Percentiles rank a stretch among this genome's conserved stretches.
phyloP scores from a whole-genome alignment of 1,139 yeast genomes.

The Hanseniaspora sp. region DNA sequence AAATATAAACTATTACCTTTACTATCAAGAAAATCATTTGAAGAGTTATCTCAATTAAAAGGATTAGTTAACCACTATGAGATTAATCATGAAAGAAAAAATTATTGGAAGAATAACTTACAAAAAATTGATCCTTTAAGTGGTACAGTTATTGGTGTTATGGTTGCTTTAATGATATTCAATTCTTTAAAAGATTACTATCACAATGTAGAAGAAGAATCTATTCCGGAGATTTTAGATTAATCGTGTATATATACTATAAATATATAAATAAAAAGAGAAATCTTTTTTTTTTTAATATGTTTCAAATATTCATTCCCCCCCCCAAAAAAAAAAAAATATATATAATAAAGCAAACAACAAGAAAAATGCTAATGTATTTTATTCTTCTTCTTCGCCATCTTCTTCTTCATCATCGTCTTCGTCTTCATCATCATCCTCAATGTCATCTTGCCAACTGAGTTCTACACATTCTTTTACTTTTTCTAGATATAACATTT shows the following conservation, averaged over 20 bases:
- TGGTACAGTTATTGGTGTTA: constrained; percentile 1
- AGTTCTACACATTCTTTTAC: constrained; percentile 90
- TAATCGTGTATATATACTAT: constrained; percentile 11
- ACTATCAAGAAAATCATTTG: constrained; percentile 15
- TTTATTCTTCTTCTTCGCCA: constrained; percentile 20
- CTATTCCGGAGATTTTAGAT: constrained; percentile 10
- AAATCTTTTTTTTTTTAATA: not conserved
- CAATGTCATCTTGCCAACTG: constrained; percentile 73
- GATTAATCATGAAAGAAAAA: constrained; percentile 6
- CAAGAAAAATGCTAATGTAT: not conserved
- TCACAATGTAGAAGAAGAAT: not conserved
- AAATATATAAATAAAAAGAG: not conserved
- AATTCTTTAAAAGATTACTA: constrained; percentile 2
- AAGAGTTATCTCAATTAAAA: constrained; percentile 15
- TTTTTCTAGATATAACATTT: constrained; percentile 80
- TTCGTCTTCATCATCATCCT: constrained; percentile 58
- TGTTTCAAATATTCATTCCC: too few species aligned
- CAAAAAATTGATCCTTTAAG: constrained; percentile 10
- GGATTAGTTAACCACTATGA: constrained; percentile 15
- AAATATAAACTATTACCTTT: constrained; percentile 12
- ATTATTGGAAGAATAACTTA: constrained; percentile 13
- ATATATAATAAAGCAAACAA: not conserved
- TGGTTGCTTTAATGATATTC: constrained; percentile 3
- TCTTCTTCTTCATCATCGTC: constrained; percentile 42
- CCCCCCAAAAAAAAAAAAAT: too few species aligned